Evolutionary conservation across 2,329 filamentous ascomycete species (phyloP).

Genomic region (Hypoxylon sp.): DNA sequence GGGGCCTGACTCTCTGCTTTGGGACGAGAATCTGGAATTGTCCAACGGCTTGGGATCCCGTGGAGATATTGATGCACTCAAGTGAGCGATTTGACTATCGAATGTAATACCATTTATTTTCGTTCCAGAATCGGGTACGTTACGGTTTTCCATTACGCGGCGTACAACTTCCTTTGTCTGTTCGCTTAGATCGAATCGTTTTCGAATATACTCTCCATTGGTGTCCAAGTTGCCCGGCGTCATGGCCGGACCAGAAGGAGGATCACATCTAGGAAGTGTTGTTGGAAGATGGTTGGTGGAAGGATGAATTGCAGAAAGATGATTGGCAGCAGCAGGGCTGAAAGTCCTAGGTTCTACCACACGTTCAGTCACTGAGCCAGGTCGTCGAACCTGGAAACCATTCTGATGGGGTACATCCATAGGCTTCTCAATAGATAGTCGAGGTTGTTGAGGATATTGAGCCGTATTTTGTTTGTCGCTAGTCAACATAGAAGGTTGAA

Average conservation of each 20-base stretch:
- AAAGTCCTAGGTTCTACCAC: not conserved
- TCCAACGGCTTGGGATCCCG: not conserved
- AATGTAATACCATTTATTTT: not conserved
- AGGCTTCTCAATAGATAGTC: not conserved
- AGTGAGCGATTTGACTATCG: not conserved
- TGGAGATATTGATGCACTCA: slow-evolving; percentile 2
- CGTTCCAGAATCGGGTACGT: not conserved
- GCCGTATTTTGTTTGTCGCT: slow-evolving; percentile 9
- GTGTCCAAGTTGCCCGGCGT: not conserved
- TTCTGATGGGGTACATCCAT: slow-evolving; percentile 5
- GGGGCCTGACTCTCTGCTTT: slow-evolving; percentile 1
- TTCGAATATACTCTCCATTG: not conserved
- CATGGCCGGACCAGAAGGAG: not conserved
- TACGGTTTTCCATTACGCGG: not conserved
- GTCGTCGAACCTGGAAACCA: not conserved
- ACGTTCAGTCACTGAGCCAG: not conserved
- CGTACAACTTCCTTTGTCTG: slow-evolving; percentile 13
- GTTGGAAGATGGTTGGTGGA: not conserved
- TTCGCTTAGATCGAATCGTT: not conserved
- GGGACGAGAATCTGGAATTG: not conserved
- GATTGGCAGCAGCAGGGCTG: not conserved
- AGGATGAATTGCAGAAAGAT: not conserved
- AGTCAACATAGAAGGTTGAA: not conserved
- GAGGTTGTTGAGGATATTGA: not conserved
- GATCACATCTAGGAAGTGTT: not conserved